Evolutionary conservation across 495 filamentous ascomycete genomes (phyloP).

Genomic region (Penicillium soppii): DNA sequence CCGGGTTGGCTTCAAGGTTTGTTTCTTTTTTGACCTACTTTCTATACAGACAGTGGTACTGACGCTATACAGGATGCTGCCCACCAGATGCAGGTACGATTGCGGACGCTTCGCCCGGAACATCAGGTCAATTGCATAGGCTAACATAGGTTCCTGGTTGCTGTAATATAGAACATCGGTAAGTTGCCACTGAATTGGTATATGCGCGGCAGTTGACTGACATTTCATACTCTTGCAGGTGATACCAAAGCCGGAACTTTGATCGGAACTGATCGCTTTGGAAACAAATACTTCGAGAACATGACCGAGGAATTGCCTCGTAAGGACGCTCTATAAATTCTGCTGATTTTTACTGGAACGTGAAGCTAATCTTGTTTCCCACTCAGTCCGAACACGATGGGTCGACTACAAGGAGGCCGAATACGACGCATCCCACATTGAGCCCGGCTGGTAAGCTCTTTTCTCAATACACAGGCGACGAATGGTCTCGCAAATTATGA

Average conservation of each 20-base stretch:
- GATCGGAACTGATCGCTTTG: constrained; percentile 82
- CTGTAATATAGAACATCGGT: constrained; percentile 64
- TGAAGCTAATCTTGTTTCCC: not conserved
- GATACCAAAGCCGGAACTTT: constrained; percentile 94
- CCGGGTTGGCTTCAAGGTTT: constrained; percentile 82
- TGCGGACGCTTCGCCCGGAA: constrained; percentile 11
- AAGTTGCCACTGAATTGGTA: constrained; percentile 17
- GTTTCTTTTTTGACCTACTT: constrained; percentile 8
- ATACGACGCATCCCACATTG: constrained; percentile 87
- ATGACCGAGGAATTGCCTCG: constrained; percentile 85
- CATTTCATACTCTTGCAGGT: constrained; percentile 52
- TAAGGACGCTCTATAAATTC: constrained; percentile 41
- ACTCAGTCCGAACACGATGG: constrained; percentile 90
- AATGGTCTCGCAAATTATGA: not conserved
- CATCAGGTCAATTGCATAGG: constrained; percentile 6
- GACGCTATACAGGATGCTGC: constrained; percentile 67
- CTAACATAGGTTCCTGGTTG: constrained; percentile 20
- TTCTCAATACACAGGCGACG: not conserved
- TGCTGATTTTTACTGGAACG: not conserved
- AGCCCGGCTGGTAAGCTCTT: constrained; percentile 78
- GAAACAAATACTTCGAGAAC: constrained; percentile 99
- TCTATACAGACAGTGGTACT: constrained; percentile 17
- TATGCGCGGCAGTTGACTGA: not conserved
- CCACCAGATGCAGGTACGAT: constrained; percentile 86
- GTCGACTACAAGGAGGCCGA: constrained; percentile 91